These are phyloP conservation scores for Tylopilus plumbeoviolaceoides DNA, from an alignment of 768 basidiomycete genomes.

Conservation along the genomic window DNA sequence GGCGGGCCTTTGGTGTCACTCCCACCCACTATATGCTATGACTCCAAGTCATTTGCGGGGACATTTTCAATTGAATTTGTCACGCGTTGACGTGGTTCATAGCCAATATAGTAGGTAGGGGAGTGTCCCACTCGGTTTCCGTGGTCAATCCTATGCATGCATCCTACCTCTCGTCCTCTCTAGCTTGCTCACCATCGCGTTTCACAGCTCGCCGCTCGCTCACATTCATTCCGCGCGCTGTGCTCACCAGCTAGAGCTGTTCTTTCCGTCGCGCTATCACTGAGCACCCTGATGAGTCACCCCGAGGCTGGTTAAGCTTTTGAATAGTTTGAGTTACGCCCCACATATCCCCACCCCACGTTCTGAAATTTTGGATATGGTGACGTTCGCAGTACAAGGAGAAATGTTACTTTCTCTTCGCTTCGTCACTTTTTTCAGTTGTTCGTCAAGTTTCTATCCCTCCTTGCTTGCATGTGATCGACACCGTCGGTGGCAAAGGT, in stretches of 20 bases:
- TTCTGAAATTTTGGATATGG: constrained; percentile 12
- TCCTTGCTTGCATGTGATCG: not conserved
- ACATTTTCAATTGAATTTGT: constrained; percentile 34
- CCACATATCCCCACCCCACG: constrained; percentile 16
- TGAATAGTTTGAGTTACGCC: constrained; percentile 22
- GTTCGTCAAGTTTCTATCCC: not conserved
- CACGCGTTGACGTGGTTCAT: constrained; percentile 48
- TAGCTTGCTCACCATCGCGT: not conserved
- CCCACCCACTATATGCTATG: constrained; percentile 31
- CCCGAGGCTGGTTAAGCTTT: constrained; percentile 20
- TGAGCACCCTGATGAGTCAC: not conserved
- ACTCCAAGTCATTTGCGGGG: constrained; percentile 33
- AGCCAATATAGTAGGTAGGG: constrained; percentile 48
- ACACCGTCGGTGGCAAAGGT: not conserved
- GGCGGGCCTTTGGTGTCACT: constrained; percentile 30
- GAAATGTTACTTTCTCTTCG: not conserved
- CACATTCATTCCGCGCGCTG: not conserved
- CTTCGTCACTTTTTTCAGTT: not conserved
- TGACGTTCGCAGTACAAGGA: not conserved
- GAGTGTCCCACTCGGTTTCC: constrained; percentile 33
- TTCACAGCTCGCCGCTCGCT: not conserved
- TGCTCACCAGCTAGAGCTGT: not conserved
- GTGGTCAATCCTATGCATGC: constrained; percentile 6
- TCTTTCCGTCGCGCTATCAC: not conserved
- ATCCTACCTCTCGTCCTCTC: not conserved